phyloP scores from a whole-genome alignment of 345 rosid species.

The Erodium maritimum region DNA sequence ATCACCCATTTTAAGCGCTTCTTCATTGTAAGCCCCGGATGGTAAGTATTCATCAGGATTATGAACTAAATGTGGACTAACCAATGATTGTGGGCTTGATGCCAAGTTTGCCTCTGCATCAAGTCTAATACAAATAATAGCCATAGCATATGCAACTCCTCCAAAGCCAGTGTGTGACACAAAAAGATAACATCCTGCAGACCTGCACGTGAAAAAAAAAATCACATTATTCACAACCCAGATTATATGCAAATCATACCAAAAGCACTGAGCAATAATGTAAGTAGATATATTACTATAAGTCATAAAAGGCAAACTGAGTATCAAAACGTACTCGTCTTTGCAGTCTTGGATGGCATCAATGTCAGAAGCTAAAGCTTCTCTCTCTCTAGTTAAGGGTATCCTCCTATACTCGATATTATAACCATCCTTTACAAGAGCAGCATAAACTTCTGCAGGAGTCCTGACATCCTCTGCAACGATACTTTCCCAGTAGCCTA shows the following conservation, averaged over 20 bases:
- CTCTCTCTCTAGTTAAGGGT: slow-evolving; percentile 93
- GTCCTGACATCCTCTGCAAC: slow-evolving; percentile 71
- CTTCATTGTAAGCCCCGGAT: slow-evolving; percentile 51
- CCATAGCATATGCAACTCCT: slow-evolving; percentile 88
- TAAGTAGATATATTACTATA: not conserved
- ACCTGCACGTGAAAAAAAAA: slow-evolving; percentile 16
- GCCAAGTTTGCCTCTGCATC: slow-evolving; percentile 39
- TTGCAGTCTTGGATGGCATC: slow-evolving; percentile 66
- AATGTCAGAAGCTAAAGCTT: slow-evolving; percentile 75
- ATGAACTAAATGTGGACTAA: slow-evolving; percentile 19
- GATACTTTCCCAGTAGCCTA: slow-evolving; percentile 93
- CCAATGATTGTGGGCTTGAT: slow-evolving; percentile 17
- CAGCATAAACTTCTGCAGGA: slow-evolving; percentile 82
- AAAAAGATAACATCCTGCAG: slow-evolving; percentile 69
- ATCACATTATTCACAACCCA: not conserved
- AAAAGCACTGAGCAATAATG: not conserved
- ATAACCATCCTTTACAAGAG: slow-evolving; percentile 57
- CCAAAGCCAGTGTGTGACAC: slow-evolving; percentile 91
- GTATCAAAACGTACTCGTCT: slow-evolving; percentile 55
- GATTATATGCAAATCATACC: not conserved
- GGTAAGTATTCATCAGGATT: slow-evolving; percentile 26
- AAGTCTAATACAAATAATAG: slow-evolving; percentile 64
- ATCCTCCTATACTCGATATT: slow-evolving; percentile 62
- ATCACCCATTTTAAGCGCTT: slow-evolving; percentile 75
- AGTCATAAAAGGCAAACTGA: not conserved